Evolutionary conservation across 306 rosid species (phyloP).

Genomic region (Begonia fuchsioides): DNA sequence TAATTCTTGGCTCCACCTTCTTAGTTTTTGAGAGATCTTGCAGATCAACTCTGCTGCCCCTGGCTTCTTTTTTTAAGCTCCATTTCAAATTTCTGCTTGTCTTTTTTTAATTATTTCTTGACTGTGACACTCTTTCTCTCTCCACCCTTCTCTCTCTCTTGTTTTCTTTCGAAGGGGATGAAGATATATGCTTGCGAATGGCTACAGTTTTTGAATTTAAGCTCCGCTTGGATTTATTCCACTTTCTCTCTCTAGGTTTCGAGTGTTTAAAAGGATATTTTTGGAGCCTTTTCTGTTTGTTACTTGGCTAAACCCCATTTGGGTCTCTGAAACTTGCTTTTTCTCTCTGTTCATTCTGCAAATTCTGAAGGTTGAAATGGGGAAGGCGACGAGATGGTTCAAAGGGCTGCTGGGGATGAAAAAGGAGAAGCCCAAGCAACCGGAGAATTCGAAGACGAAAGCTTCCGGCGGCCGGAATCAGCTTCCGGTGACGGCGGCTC

Average conservation of each 20-base stretch:
- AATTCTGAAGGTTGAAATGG: slow-evolving; percentile 12
- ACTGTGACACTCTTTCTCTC: background rate
- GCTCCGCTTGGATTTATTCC: background rate
- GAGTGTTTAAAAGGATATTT: slow-evolving; percentile 3
- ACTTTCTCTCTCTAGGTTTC: background rate
- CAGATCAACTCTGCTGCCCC: slow-evolving; percentile 20
- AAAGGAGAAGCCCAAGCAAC: slow-evolving; percentile 38
- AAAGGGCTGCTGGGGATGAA: slow-evolving; percentile 79
- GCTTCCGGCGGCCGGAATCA: slow-evolving; percentile 3
- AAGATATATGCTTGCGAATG: background rate
- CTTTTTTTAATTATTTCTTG: too few species aligned
- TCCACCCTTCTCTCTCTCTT: background rate
- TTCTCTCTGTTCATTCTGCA: slow-evolving; percentile 7
- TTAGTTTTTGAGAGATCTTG: slow-evolving; percentile 28
- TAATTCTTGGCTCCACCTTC: slow-evolving; percentile 48
- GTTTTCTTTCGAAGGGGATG: background rate
- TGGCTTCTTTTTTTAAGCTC: slow-evolving; percentile 3
- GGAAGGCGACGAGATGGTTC: slow-evolving; percentile 74
- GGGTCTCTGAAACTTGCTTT: background rate
- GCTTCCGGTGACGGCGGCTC: background rate
- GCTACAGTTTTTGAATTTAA: background rate
- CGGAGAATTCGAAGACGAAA: slow-evolving; percentile 23
- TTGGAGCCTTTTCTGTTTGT: background rate
- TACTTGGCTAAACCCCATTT: background rate
- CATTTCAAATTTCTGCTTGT: background rate